Conservation (phyloP, 2,329 filamentous ascomycete genomes). For the Aspergillus fischeri region DNA sequence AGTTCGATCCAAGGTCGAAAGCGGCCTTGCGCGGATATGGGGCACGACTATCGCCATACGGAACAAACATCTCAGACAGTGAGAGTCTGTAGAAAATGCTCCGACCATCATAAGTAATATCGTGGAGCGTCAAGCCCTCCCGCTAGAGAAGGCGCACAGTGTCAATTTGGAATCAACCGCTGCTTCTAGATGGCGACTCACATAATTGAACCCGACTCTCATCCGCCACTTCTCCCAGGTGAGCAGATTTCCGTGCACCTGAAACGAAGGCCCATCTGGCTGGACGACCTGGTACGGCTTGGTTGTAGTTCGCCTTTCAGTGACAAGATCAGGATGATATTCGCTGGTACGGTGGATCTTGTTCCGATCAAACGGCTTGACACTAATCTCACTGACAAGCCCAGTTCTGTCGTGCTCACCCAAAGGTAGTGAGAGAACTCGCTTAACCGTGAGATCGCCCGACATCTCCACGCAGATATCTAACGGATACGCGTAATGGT, state of each 20-base stretch:
- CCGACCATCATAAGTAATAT: slow-evolving; percentile 38
- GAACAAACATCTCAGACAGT: slow-evolving; percentile 44
- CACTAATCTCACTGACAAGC: slow-evolving; percentile 1
- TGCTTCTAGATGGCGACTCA: too few species aligned
- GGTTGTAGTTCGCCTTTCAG: slow-evolving; percentile 28
- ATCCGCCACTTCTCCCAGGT: slow-evolving; percentile 45
- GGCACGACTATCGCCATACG: slow-evolving; percentile 40
- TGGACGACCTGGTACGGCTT: slow-evolving; percentile 36
- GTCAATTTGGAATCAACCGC: too few species aligned
- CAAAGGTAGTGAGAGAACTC: slow-evolving; percentile 49
- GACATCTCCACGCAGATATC: slow-evolving; percentile 52
- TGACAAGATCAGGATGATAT: slow-evolving; percentile 32
- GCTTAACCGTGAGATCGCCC: slow-evolving; percentile 46
- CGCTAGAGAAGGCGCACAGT: slow-evolving; percentile 13
- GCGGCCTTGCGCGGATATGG: slow-evolving; percentile 43
- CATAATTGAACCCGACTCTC: slow-evolving; percentile 42
- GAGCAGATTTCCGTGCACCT: slow-evolving; percentile 25
- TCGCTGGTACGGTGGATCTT: slow-evolving; percentile 30
- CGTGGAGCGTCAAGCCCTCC: slow-evolving; percentile 41
- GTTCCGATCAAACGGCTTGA: slow-evolving; percentile 36
- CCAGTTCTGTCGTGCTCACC: slow-evolving; percentile 19
- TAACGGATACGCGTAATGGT: slow-evolving; percentile 57
- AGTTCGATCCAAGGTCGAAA: slow-evolving; percentile 38
- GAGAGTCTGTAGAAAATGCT: slow-evolving; percentile 42
- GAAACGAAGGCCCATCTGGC: slow-evolving; percentile 34